Base-by-base conservation (phyloP, 1,284 basidiomycete genomes). In the Ceratobasidium sp. region DNA sequence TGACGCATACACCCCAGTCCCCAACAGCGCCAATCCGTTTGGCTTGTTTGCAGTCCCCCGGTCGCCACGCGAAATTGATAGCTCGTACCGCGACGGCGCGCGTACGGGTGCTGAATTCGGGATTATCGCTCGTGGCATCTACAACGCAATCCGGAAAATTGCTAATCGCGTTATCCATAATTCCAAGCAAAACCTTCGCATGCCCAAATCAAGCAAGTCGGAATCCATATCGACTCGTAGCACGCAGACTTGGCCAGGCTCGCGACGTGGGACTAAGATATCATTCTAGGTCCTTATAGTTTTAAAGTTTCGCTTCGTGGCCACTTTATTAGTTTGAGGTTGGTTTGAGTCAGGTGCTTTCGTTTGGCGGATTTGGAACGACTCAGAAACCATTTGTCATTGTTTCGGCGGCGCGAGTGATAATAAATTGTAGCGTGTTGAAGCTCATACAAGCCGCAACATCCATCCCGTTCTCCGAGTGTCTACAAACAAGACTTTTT, bases 391-490 rank as follows among this genome's bases (percentile, higher is more conserved):
- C 11, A 7, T 39, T 9, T 9, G 9, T 39, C 37, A 39, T 39
- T 9, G 4, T 3, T 11, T 39, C 11, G 6, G 37, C n/a, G n/a
- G 11, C 37, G 9, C 11, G 11, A 39, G 37, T 39, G 9, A 39
- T 8, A 39, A 39, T 8, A 11, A 39, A 11, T 8, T 39, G 8
- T 39, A 39, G 37, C 37, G 3, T 29, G 1, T 53, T 29, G 51
- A 29, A 53, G 22, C 27, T 54, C 27, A 69, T 14, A 16, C 31
- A 13, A 51, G 39, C 19, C 34, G 49, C n/a, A 69, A 31, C 22
- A 46, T 29, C 69, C 69, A 73, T 22, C 69, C 69, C 34, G 53
- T 73, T 39, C 34, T 19, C n/a, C 58, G 58, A 34, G 56, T 62
- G 22, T 73, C 69, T 11, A 73, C 69, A 29, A 61, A 37, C 14